phyloP scores from a whole-genome alignment of 768 basidiomycete species.

The Boletus rubroflammeus region DNA sequence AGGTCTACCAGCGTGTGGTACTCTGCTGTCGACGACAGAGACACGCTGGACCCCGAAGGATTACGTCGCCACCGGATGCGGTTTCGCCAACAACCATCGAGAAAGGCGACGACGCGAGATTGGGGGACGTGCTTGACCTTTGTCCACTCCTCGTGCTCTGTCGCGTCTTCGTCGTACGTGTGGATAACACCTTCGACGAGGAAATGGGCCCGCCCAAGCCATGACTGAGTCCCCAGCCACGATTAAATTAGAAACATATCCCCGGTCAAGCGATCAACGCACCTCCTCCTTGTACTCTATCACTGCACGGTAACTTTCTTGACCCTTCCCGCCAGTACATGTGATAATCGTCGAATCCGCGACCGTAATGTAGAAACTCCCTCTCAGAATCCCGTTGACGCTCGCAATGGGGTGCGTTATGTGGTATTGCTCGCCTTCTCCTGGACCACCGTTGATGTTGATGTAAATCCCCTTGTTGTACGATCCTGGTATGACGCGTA shows the following conservation, averaged over 20 bases:
- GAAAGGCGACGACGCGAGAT: constrained; percentile 67
- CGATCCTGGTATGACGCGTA: constrained; percentile 79
- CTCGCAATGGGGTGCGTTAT: constrained; percentile 87
- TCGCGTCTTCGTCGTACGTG: constrained; percentile 63
- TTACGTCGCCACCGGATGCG: constrained; percentile 75
- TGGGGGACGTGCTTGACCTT: constrained; percentile 88
- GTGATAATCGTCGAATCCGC: constrained; percentile 77
- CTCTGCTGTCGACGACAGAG: constrained; percentile 44
- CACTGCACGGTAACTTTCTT: constrained; percentile 68
- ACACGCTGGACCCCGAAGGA: constrained; percentile 45
- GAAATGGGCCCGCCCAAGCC: constrained; percentile 87
- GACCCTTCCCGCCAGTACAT: constrained; percentile 64
- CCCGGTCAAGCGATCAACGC: constrained; percentile 23
- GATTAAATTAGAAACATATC: neutral
- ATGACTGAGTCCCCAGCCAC: constrained; percentile 47
- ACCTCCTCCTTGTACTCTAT: constrained; percentile 98
- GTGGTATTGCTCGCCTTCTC: constrained; percentile 77
- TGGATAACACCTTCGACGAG: constrained; percentile 87
- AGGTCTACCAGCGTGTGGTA: constrained; percentile 75
- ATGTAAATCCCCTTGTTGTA: constrained; percentile 90
- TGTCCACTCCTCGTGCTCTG: constrained; percentile 67
- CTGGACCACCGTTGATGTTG: constrained; percentile 66
- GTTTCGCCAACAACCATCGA: constrained; percentile 89
- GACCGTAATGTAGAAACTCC: constrained; percentile 88
- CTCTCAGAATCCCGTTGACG: constrained; percentile 90